Evolutionary conservation across 2,329 filamentous ascomycete genomes (phyloP).

Genomic region (Aaosphaeria pasadenensis): DNA sequence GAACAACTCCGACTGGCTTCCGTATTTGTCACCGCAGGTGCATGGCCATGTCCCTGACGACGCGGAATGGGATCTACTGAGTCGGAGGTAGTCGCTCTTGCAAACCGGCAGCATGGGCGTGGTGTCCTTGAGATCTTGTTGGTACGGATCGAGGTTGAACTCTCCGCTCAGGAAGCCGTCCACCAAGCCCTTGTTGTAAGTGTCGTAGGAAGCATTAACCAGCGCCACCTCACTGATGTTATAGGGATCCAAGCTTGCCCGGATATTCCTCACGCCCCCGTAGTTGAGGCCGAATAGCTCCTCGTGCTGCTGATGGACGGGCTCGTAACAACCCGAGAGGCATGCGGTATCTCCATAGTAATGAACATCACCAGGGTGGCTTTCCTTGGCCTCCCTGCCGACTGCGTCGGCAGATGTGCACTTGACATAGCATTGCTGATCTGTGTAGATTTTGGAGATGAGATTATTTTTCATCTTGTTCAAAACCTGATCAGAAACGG

Average conservation of each 20-base stretch:
- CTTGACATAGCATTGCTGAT: conserved; percentile 3
- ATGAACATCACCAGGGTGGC: not conserved
- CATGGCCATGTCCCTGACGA: not conserved
- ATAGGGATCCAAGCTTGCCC: not conserved
- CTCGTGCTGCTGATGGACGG: not conserved
- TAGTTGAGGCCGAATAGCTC: conserved; percentile 1
- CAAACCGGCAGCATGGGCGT: conserved; percentile 4
- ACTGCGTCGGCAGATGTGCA: not conserved
- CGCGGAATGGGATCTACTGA: not conserved
- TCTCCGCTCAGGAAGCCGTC: not conserved
- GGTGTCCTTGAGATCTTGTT: not conserved
- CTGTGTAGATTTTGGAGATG: conserved; percentile 3
- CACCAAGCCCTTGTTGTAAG: not conserved
- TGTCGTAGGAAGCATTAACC: not conserved
- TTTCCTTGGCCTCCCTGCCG: not conserved
- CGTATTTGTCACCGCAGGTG: conserved; percentile 4
- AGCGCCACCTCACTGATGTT: not conserved
- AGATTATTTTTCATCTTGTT: conserved; percentile 4
- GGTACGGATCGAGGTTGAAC: conserved; percentile 2
- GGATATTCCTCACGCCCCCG: not conserved
- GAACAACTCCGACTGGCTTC: not conserved
- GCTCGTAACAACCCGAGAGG: conserved; percentile 2
- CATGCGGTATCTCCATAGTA: not conserved
- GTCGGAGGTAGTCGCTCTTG: not conserved
- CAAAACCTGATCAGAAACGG: not conserved